Conservation (phyloP, 345 rosid genomes). For the Citrus medica region DNA sequence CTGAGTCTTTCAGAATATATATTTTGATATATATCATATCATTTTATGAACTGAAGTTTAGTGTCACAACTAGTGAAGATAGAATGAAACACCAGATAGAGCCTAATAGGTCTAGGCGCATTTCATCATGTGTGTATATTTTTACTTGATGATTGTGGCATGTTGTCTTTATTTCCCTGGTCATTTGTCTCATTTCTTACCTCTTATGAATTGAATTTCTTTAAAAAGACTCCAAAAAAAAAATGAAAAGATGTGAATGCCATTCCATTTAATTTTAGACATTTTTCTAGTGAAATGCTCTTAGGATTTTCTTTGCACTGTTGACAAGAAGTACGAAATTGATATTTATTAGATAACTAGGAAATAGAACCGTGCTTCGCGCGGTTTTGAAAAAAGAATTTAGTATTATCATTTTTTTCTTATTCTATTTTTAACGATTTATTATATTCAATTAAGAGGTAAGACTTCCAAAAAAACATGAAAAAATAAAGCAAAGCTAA, state of each 20-base stretch:
- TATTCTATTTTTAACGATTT: too few relatives aligned
- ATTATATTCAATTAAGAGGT: too few relatives aligned
- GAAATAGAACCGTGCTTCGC: too few relatives aligned
- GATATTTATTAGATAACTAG: background rate
- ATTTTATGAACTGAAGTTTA: constrained; percentile 1
- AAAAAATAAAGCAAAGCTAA: too few relatives aligned
- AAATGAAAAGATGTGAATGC: background rate
- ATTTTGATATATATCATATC: background rate
- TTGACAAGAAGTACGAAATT: background rate
- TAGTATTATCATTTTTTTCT: too few relatives aligned
- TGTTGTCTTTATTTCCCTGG: background rate
- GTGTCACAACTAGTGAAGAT: background rate
- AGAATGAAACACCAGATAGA: background rate
- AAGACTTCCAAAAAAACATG: too few relatives aligned
- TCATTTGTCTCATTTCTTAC: background rate
- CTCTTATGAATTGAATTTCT: background rate
- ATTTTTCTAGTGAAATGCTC: background rate
- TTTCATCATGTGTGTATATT: background rate
- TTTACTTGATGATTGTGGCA: background rate
- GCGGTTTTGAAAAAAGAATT: too few relatives aligned
- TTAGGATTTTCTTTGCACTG: background rate
- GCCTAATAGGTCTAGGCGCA: background rate
- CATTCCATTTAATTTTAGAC: background rate
- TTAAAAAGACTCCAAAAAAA: background rate
- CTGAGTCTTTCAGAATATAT: background rate